These are phyloP conservation scores for Periconia macrospinosa DNA, from an alignment of 2,329 filamentous ascomycete species.

Conservation along the genomic window DNA sequence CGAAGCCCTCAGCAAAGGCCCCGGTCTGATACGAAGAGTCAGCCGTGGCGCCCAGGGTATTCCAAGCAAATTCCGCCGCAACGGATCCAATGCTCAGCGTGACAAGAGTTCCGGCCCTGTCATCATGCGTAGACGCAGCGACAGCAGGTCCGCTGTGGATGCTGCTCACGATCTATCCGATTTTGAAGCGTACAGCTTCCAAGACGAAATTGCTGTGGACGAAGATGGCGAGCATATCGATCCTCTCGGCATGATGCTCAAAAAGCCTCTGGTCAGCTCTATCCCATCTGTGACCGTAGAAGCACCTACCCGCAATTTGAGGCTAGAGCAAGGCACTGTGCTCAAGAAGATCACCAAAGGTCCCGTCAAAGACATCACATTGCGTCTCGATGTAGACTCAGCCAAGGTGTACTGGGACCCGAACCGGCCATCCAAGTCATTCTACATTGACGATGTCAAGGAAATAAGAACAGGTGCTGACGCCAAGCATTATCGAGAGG, in stretches of 20 bases:
- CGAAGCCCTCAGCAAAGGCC: constrained; percentile 63
- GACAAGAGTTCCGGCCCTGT: constrained; percentile 89
- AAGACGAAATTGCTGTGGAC: constrained; percentile 54
- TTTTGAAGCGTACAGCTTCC: constrained; percentile 57
- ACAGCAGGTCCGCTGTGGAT: constrained; percentile 74
- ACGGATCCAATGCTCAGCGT: constrained; percentile 72
- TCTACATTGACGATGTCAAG: constrained; percentile 94
- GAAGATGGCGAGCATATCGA: constrained; percentile 44
- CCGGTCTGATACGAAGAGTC: constrained; percentile 77
- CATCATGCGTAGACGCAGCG: constrained; percentile 82
- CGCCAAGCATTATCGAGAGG: constrained; percentile 85
- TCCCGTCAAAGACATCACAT: constrained; percentile 66
- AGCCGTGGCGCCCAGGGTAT: constrained; percentile 78
- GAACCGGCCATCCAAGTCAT: constrained; percentile 74
- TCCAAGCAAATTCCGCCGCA: constrained; percentile 71
- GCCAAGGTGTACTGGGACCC: constrained; percentile 90
- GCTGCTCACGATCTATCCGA: constrained; percentile 52
- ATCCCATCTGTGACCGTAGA: constrained; percentile 49
- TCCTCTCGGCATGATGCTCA: constrained; percentile 46
- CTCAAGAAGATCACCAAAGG: constrained; percentile 87
- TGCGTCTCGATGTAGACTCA: constrained; percentile 79
- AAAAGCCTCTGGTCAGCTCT: constrained; percentile 33
- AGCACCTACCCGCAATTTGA: constrained; percentile 74
- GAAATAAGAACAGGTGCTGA: constrained; percentile 84
- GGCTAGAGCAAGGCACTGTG: constrained; percentile 75